Evolutionary conservation across 768 basidiomycete genomes (phyloP).

Genomic region (Zangia roseola): DNA sequence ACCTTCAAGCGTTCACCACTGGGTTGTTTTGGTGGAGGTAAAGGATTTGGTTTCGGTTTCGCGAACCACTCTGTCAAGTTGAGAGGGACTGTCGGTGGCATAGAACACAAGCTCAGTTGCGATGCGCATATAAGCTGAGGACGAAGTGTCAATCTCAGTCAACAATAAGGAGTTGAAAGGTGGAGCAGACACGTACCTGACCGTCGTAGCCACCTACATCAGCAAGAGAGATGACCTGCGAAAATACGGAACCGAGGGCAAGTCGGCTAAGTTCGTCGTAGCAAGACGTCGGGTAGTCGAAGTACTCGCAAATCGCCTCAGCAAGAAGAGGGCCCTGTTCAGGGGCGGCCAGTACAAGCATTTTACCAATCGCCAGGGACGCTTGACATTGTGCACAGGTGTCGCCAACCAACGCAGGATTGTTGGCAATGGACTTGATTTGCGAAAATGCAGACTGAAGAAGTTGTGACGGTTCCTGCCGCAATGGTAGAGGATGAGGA

Average conservation of each 20-base stretch:
- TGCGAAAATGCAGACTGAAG: conserved; percentile 39
- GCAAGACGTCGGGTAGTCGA: conserved; percentile 38
- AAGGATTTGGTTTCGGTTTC: conserved; percentile 48
- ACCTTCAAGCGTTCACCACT: conserved; percentile 48
- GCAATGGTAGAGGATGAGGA: conserved; percentile 43
- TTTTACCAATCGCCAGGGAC: conserved; percentile 39
- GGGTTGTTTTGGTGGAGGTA: conserved; percentile 40
- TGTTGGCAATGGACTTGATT: conserved; percentile 38
- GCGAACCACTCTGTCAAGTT: conserved; percentile 49
- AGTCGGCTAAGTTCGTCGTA: conserved; percentile 32
- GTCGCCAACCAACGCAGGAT: conserved; percentile 35
- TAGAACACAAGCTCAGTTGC: conserved; percentile 36
- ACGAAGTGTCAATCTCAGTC: too few species aligned
- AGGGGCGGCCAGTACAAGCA: conserved; percentile 43
- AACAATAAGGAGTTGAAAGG: too few species aligned
- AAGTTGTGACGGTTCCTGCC: conserved; percentile 34
- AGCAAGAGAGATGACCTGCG: conserved; percentile 48
- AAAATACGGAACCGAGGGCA: conserved; percentile 42
- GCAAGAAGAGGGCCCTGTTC: conserved; percentile 42
- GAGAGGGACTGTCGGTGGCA: conserved; percentile 40
- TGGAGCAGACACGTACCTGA: conserved; percentile 31
- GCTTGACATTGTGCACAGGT: conserved; percentile 42
- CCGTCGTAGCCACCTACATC: conserved; percentile 50
- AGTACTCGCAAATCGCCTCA: conserved; percentile 42
- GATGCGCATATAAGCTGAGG: conserved; percentile 35